Base-by-base conservation (phyloP, 2,329 filamentous ascomycete genomes). In the Cladosporium sp. region DNA sequence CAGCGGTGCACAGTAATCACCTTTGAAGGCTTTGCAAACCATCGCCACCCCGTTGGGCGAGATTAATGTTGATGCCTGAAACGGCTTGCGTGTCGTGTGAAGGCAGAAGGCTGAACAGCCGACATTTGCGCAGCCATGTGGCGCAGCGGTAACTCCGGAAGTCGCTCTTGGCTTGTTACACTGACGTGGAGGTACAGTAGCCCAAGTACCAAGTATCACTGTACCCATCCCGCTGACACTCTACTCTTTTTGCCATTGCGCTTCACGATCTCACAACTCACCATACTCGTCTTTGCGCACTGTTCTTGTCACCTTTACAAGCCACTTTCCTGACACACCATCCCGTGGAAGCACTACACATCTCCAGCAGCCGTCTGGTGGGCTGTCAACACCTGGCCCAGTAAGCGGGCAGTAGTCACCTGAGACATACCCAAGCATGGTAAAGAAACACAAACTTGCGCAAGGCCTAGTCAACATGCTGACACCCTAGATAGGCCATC, bases 401-500 rank as follows among this genome's bases (percentile, higher is more conserved):
- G 61, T 63, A 46, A 63, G 50, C 61, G 61, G 61, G 61, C 61
- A 56, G 37, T 49, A 55, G 26, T 63, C 50, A 35, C 35, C 35
- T 29, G 61, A 37, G 61, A 55, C 49, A 55, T 53, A 62, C 2
- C 8, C 61, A 23, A 56, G 21, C 23, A 63, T 63, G 61, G 61
- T 63, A 63, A 21, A 18, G 33, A 52, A 8, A 31, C 21, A 21
- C 56, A 26, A 12, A 14, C 56, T 46, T 11, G n/a, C 21, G 21
- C 56, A n/a, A 46, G 11, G 8, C n/a, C 23, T 8, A 29, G 26
- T 37, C 14, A n/a, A n/a, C 35, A 16, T 37, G 26, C 63, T 65
- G 56, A 65, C 44, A 8, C 21, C 14, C n/a, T 49, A 11, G 7
- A 12, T 69, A 85, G 84, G 84, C 81, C 67, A 81, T 84, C 68